Conservation (phyloP, 2,329 filamentous ascomycete species). For the Mollisiaceae sp. region DNA sequence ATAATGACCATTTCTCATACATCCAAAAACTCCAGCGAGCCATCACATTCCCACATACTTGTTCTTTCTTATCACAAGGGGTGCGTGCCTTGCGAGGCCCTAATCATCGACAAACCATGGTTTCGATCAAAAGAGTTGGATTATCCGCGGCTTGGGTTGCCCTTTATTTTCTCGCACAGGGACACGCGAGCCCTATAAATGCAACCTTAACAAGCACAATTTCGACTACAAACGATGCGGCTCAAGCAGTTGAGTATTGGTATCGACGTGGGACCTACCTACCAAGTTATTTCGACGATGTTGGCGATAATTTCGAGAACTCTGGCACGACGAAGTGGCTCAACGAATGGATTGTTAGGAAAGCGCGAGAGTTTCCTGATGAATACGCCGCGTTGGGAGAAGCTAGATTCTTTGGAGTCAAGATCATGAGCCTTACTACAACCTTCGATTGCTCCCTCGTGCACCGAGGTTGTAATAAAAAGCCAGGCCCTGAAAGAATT, state of each 20-base stretch:
- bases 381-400: constrained; percentile 11
- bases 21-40: too few relatives aligned
- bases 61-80: too few relatives aligned
- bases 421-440: constrained; percentile 6
- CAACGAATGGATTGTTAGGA: constrained; percentile 2
- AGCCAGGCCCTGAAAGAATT: neutral
- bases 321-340: constrained; percentile 7
- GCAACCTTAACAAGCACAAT: neutral
- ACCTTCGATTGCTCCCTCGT: constrained; percentile 10
- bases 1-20: too few relatives aligned
- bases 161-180: neutral
- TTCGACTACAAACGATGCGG: neutral
- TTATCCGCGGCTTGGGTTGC: neutral
- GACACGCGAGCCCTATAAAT: neutral
- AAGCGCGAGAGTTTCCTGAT: constrained; percentile 1
- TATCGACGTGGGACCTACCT: neutral
- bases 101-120: neutral
- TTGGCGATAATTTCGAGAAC: constrained; percentile 6
- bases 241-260: neutral
- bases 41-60: too few relatives aligned
- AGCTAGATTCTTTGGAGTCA: neutral
- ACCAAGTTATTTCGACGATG: constrained; percentile 10
- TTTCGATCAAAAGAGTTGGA: neutral
- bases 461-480: constrained; percentile 7
- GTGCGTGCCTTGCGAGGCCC: too few relatives aligned